phyloP scores from a whole-genome alignment of 805 yeast species.

The Pichia sporocuriosa region DNA sequence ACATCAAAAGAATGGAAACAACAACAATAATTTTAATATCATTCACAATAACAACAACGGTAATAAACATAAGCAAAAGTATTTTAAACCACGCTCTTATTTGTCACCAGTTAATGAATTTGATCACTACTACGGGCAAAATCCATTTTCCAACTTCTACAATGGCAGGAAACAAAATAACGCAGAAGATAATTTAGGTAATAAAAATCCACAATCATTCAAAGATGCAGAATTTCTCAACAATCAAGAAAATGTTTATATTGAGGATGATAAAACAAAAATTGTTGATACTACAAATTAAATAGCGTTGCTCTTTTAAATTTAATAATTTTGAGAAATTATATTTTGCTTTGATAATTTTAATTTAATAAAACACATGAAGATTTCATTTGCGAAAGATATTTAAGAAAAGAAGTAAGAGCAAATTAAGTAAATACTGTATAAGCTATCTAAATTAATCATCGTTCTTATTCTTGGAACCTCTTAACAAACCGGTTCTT shows the following conservation, averaged over 20 bases:
- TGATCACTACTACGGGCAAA: conserved; percentile 7
- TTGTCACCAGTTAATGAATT: conserved; percentile 1
- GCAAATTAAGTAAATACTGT: conserved; percentile 9
- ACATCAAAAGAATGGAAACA: not conserved
- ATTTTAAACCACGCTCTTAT: not conserved
- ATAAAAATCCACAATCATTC: no score
- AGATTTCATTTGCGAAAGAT: conserved; percentile 6
- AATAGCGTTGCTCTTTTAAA: not conserved
- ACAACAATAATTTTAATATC: not conserved
- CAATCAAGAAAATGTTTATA: no score
- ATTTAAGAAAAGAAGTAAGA: conserved; percentile 11
- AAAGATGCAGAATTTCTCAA: no score
- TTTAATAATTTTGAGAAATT: not conserved
- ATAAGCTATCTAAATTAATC: conserved; percentile 22
- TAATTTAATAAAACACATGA: conserved; percentile 1
- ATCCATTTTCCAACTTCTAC: conserved; percentile 10
- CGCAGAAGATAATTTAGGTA: not conserved
- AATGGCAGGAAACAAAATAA: not conserved
- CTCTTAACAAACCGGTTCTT: conserved; percentile 99
- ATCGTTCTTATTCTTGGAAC: conserved; percentile 71
- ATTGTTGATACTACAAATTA: not conserved
- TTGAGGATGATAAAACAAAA: no score
- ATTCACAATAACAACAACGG: not conserved
- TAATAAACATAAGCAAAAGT: not conserved
- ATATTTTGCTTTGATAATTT: not conserved